Conservation (phyloP, 441 rosid species). For the Eruca vesicaria region DNA sequence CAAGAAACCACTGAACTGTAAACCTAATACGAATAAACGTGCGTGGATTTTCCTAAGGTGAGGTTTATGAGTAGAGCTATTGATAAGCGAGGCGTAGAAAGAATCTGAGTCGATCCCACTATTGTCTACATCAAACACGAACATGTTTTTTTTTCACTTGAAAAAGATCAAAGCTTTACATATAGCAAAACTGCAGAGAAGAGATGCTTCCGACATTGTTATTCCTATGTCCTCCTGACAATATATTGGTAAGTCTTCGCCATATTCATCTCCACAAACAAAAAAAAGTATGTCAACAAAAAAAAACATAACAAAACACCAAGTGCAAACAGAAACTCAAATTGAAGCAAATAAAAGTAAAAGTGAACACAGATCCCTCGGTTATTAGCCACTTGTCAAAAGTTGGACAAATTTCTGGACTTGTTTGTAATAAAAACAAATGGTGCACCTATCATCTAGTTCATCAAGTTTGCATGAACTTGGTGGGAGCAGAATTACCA, state of each 20-base stretch:
- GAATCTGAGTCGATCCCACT: constrained; percentile 33
- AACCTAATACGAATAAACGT: constrained; percentile 43
- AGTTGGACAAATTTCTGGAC: no score
- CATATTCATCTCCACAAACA: constrained; percentile 7
- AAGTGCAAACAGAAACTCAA: no score
- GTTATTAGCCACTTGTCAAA: no score
- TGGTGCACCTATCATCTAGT: no score
- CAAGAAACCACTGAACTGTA: constrained; percentile 50
- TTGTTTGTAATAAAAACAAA: no score
- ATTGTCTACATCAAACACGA: constrained; percentile 24
- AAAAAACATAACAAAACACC: no score
- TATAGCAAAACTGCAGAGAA: background rate
- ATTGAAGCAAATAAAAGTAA: no score
- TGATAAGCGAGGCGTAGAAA: constrained; percentile 51
- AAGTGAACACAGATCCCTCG: no score
- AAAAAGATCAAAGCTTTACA: background rate
- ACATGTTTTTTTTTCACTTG: background rate
- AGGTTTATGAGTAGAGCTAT: constrained; percentile 32
- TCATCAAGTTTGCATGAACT: no score
- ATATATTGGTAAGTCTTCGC: background rate
- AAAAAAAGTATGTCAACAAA: background rate
- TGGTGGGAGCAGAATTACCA: no score
- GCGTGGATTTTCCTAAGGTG: constrained; percentile 60
- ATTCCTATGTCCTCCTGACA: background rate
- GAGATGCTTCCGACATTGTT: constrained; percentile 31